Percentiles rank a stretch among this genome's conserved stretches.
Conservation (phyloP, 768 basidiomycete genomes). For the Panaeolus papilionaceus region DNA sequence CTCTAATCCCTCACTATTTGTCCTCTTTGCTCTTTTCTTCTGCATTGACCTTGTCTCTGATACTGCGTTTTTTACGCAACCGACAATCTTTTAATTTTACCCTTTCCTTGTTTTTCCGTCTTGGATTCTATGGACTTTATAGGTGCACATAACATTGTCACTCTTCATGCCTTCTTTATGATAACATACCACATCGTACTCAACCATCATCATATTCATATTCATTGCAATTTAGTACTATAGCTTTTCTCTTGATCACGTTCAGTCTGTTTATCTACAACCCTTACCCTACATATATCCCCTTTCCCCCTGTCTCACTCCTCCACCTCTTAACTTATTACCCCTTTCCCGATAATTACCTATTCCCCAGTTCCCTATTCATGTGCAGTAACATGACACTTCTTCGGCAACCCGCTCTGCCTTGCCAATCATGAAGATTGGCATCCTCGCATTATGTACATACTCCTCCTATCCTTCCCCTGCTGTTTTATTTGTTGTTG, state of each 20-base stretch:
- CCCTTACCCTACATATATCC: conserved; percentile 20
- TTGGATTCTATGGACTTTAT: conserved; percentile 4
- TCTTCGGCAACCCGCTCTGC: background rate
- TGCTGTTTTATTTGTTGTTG: background rate
- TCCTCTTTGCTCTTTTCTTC: background rate
- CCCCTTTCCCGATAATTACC: conserved; percentile 12
- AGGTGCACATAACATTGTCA: conserved; percentile 6
- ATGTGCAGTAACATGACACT: background rate
- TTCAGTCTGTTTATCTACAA: conserved; percentile 9
- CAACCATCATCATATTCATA: conserved; percentile 12
- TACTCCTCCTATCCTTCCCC: background rate
- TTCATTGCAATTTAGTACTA: conserved; percentile 13
- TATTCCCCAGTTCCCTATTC: background rate
- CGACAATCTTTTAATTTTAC: conserved; percentile 4
- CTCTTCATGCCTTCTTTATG: conserved; percentile 12
- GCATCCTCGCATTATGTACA: background rate
- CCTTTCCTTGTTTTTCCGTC: conserved; percentile 1
- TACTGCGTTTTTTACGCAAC: background rate
- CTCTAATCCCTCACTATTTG: background rate
- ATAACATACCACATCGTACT: conserved; percentile 12
- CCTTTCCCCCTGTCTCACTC: conserved; percentile 3
- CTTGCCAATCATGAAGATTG: background rate
- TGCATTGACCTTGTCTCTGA: background rate
- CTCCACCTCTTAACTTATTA: conserved; percentile 10
- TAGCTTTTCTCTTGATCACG: conserved; percentile 3